Evolutionary conservation across 805 yeast species (phyloP), one percentile per base, ranked within the genome.

Genomic region (Hanseniaspora vineae): DNA sequence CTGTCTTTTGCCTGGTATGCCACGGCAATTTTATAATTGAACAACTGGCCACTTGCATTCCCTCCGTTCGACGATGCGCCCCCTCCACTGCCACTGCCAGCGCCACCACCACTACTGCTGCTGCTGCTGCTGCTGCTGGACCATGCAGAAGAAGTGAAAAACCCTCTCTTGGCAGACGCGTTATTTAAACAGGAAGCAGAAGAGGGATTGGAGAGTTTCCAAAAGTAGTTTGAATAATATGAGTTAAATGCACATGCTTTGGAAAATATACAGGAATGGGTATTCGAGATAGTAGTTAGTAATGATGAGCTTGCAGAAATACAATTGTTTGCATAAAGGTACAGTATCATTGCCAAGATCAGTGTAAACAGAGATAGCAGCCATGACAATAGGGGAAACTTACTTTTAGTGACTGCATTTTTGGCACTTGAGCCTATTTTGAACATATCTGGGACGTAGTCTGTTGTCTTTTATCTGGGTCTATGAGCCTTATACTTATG

Each of bases 1-100:
- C 92, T 66, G 55, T 78, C 80, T 58, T 84, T 84, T 3, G 92
- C 85, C 58, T 79, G 83, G 59, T 71, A 84, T 1, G 88, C 84
- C 15, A 83, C 84, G 0, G 86, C 19, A 11, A 37, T 18, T 17
- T 37, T 37, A 19, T 37, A 37, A 18, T 37, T 37, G 19, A 37
- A 37, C 40, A 37, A n/a, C 10, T 37, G 40, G 19, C 19, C 19
- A 10, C 19, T 17, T 19, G 37, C 15, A 23, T 23, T 23, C 29
- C 29, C 29, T 23, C 29, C 29, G 29, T 8, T 23, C 6, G 29
- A 23, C 4, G 4, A 23, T 33, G 37, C 15, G 12, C 19, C 40
- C 6, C 40, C n/a, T 3, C 40, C 19, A 11, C 40, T 18, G 19
- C 19, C 17, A 37, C 40, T 37, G 19, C 40, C 40, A 10, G 19